These are phyloP conservation scores for Yamadazyma triangularis DNA, from an alignment of 1,139 yeast genomes.

Conservation along the genomic window DNA sequence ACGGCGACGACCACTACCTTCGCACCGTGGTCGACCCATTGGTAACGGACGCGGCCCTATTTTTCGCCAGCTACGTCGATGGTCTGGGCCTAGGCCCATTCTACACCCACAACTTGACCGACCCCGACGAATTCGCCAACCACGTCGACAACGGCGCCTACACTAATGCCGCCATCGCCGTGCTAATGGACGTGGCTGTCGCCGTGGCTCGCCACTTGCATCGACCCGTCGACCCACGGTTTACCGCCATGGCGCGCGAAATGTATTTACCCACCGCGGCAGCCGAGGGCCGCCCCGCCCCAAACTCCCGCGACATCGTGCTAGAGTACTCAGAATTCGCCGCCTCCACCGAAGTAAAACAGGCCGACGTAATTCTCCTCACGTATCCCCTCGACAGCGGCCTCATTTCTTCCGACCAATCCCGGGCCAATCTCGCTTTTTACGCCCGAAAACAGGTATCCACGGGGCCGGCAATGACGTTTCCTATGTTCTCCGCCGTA, in stretches of 20 bases:
- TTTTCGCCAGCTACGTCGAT: slow-evolving; percentile 53
- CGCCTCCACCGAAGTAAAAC: slow-evolving; percentile 65
- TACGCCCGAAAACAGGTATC: slow-evolving; percentile 71
- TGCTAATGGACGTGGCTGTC: slow-evolving; percentile 57
- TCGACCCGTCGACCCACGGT: slow-evolving; percentile 36
- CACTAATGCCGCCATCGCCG: slow-evolving; percentile 74
- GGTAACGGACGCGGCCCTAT: slow-evolving; percentile 63
- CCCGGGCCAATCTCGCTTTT: slow-evolving; percentile 56
- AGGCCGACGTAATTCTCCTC: slow-evolving; percentile 76
- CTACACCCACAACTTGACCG: slow-evolving; percentile 69
- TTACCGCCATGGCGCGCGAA: slow-evolving; percentile 49
- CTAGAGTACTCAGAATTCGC: slow-evolving; percentile 77
- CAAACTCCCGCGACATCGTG: too few relatives aligned
- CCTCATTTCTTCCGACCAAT: slow-evolving; percentile 40
- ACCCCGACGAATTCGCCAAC: slow-evolving; percentile 85
- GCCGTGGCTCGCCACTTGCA: slow-evolving; percentile 52
- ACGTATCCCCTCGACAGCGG: slow-evolving; percentile 64
- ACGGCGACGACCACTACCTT: slow-evolving; percentile 57
- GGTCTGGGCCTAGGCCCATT: too few relatives aligned
- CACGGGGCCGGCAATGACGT: slow-evolving; percentile 87
- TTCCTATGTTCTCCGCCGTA: slow-evolving; percentile 73
- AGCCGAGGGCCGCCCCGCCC: neutral
- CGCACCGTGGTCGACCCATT: slow-evolving; percentile 59
- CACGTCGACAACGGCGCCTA: slow-evolving; percentile 78
- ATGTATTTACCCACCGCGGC: slow-evolving; percentile 56